phyloP scores from a whole-genome alignment of 495 filamentous ascomycete species.

The Sporormia fimetaria region DNA sequence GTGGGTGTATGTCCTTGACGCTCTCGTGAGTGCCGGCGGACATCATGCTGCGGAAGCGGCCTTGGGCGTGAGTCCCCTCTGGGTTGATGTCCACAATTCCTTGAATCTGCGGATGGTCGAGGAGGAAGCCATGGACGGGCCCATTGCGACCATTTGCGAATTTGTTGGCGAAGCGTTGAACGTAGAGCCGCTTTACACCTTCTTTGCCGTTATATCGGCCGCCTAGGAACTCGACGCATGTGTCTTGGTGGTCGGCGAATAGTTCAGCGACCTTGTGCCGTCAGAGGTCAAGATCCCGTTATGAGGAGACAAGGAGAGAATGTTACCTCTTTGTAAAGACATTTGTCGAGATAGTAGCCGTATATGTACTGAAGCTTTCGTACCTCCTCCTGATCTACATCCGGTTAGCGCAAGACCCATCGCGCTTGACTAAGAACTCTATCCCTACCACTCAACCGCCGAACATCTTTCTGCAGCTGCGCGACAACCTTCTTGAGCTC shows the following conservation, averaged over 20 bases:
- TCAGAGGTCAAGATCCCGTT: not conserved
- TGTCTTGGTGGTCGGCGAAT: slow-evolving; percentile 42
- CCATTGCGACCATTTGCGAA: slow-evolving; percentile 40
- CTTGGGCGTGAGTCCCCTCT: slow-evolving; percentile 40
- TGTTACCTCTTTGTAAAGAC: slow-evolving; percentile 43
- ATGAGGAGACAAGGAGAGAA: not conserved
- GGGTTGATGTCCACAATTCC: slow-evolving; percentile 32
- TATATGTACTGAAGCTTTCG: slow-evolving; percentile 46
- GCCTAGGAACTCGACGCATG: slow-evolving; percentile 46
- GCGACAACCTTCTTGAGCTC: slow-evolving; percentile 37
- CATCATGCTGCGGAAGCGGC: slow-evolving; percentile 46
- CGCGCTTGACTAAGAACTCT: not conserved
- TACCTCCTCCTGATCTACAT: slow-evolving; percentile 32
- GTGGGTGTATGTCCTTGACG: slow-evolving; percentile 38
- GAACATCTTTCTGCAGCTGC: slow-evolving; percentile 32
- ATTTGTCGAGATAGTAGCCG: slow-evolving; percentile 50
- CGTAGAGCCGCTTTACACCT: slow-evolving; percentile 44
- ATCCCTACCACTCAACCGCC: slow-evolving; percentile 28
- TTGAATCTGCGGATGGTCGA: slow-evolving; percentile 48
- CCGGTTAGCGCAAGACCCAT: slow-evolving; percentile 2
- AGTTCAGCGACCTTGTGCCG: slow-evolving; percentile 38
- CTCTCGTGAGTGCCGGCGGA: slow-evolving; percentile 42
- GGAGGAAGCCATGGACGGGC: slow-evolving; percentile 43
- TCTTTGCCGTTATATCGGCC: slow-evolving; percentile 42
- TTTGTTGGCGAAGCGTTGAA: slow-evolving; percentile 39